Evolutionary conservation across 257 asterid species (phyloP), one percentile per base, ranked within the genome.

Genomic region (Solanum clarkiae): DNA sequence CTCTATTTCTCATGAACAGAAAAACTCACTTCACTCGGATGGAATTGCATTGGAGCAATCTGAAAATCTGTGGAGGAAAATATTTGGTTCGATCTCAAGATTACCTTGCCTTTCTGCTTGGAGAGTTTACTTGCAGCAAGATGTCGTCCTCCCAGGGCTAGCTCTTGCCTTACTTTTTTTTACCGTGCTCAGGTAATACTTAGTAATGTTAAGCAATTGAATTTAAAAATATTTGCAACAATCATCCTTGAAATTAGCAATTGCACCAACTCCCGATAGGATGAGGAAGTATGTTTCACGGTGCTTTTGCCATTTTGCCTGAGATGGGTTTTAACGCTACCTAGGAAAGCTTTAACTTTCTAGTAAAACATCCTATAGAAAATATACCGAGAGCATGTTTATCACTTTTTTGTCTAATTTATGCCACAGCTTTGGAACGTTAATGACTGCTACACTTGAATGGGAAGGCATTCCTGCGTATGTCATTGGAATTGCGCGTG

Each of bases 381-480:
- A 68, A 16, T 49, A 18, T 2, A 51, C 36, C 32, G 5, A 7
- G 53, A 24, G 53, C 16, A 47, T 51, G 32, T 12, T 17, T 40
- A 49, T 10, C 57, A 12, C 4, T 2, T 59, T 15, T 83, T 29
- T 4, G 8, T 42, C 32, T 83, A 51, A 53, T 29, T 17, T 68
- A 66, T 75, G 85, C 44, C 36, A 45, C 90, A 96, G 99, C 93
- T 96, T 96, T 74, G 98, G 99, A 63, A 91, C 98, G 10, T 88
- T 96, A 82, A 96, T 96, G 99, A 96, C 98, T 4, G 99, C 99
- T 68, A 75, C 93, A 12, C 89, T 96, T 66, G 95, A 93, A 88
- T 96, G 98, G 99, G 91, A 95, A 88, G 98, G 98, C 44, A 89
- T 96, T 84, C 96, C 98, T 47, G 94, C 97, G 10, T 96, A 94